Conservation (phyloP, 495 filamentous ascomycete genomes). For the Penicillium macrosclerotiorum region DNA sequence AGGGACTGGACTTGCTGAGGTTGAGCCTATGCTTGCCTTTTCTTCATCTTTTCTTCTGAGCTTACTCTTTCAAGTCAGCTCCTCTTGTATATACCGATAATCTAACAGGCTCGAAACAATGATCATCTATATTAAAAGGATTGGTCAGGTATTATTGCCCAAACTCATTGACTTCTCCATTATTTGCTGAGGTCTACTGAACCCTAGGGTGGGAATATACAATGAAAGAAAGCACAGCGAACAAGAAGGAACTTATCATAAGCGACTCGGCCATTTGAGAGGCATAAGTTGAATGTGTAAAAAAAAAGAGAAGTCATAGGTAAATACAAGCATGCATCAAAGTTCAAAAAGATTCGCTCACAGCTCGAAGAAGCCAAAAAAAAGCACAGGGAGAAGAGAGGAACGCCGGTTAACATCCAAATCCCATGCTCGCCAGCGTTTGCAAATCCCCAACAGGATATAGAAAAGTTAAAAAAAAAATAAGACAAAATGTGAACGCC, state of each 20-base stretch:
- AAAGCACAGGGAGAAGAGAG: conserved; percentile 1
- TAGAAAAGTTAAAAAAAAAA: conserved; percentile 8
- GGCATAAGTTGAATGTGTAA: not conserved
- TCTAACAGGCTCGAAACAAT: not conserved
- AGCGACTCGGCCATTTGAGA: not conserved
- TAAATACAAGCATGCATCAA: conserved; percentile 1
- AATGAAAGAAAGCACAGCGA: not conserved
- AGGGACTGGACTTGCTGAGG: not conserved
- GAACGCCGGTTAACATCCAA: conserved; percentile 12
- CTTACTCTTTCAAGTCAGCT: not conserved
- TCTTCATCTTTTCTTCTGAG: not conserved
- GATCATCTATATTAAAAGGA: not conserved
- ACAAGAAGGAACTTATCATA: not conserved
- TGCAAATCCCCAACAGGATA: conserved; percentile 5
- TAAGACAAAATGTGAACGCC: too few relatives aligned
- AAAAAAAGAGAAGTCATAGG: not conserved
- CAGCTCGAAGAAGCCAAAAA: conserved; percentile 3
- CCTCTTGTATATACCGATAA: conserved; percentile 9
- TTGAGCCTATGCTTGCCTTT: not conserved
- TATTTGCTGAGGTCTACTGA: too few relatives aligned
- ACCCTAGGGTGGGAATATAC: not conserved
- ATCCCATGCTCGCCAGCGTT: conserved; percentile 19
- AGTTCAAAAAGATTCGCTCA: conserved; percentile 5
- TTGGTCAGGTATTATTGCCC: too few relatives aligned
- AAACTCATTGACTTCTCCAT: too few relatives aligned